phyloP scores from a whole-genome alignment of 1,139 yeast species.

The Suhomyces guaymorum region DNA sequence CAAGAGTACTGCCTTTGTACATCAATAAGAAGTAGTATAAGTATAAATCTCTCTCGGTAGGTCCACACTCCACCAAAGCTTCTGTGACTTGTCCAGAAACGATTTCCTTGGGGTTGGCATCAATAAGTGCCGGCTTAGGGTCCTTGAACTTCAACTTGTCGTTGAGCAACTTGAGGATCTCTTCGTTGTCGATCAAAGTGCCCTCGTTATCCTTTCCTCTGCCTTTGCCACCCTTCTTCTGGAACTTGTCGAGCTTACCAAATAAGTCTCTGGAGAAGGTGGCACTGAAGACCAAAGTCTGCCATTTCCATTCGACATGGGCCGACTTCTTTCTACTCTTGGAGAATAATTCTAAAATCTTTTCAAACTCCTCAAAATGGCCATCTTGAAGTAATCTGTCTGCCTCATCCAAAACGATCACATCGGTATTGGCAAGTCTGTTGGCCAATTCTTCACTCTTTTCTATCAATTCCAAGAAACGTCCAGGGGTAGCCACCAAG shows the following conservation, averaged over 20 bases:
- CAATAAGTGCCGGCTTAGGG: slow-evolving; percentile 63
- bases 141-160: slow-evolving; percentile 61
- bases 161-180: slow-evolving; percentile 55
- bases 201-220: slow-evolving; percentile 28
- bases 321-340: slow-evolving; percentile 34
- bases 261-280: slow-evolving; percentile 86
- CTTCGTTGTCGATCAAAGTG: slow-evolving; percentile 51
- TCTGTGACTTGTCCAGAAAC: slow-evolving; percentile 79
- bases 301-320: slow-evolving; percentile 59
- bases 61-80: slow-evolving; percentile 88
- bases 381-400: slow-evolving; percentile 95
- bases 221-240: too few relatives aligned
- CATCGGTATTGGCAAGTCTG: slow-evolving; percentile 63
- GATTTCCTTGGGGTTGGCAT: slow-evolving; percentile 83
- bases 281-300: slow-evolving; percentile 90
- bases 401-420: slow-evolving; percentile 93
- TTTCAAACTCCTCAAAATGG: slow-evolving; percentile 90
- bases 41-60: slow-evolving; percentile 86
- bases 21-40: slow-evolving; percentile 82
- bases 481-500: slow-evolving; percentile 94
- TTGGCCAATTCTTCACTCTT: slow-evolving; percentile 55
- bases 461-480: slow-evolving; percentile 79
- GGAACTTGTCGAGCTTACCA: slow-evolving; percentile 59
- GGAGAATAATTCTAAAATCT: slow-evolving; percentile 64
- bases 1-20: slow-evolving; percentile 88